Evolutionary conservation across 2,329 filamentous ascomycete genomes (phyloP).

Genomic region (Aciculosporium take): DNA sequence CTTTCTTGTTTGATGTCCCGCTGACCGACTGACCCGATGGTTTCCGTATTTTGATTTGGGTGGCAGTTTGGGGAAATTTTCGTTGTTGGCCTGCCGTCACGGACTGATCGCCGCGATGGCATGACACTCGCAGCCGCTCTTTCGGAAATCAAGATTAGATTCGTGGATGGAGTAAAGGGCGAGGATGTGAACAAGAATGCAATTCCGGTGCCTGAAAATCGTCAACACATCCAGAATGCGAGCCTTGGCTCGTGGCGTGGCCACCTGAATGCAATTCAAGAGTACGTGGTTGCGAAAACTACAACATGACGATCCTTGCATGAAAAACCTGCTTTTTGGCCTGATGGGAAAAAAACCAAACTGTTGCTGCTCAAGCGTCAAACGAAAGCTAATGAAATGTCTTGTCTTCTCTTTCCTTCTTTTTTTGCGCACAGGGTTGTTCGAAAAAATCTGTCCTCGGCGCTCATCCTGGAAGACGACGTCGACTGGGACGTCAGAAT

Average conservation of each 20-base stretch:
- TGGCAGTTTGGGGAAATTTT: constrained; percentile 38
- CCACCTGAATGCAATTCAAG: constrained; percentile 24
- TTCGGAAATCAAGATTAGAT: constrained; percentile 29
- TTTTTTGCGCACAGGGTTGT: constrained; percentile 21
- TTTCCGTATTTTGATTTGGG: too few species aligned
- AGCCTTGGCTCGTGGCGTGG: constrained; percentile 23
- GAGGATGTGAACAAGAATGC: constrained; percentile 23
- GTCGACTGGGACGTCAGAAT: constrained; percentile 42
- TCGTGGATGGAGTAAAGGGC: constrained; percentile 30
- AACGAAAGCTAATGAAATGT: too few species aligned
- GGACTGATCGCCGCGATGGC: constrained; percentile 36
- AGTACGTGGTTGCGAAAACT: too few species aligned
- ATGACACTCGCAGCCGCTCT: constrained; percentile 32
- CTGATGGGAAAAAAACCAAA: too few species aligned
- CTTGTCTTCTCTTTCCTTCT: too few species aligned
- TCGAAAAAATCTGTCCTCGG: constrained; percentile 28
- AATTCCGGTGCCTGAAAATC: constrained; percentile 19
- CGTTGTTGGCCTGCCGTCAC: constrained; percentile 34
- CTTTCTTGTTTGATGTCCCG: too few species aligned
- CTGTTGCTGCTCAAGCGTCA: too few species aligned
- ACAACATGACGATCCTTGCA: too few species aligned
- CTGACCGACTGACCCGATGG: too few species aligned
- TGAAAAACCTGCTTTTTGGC: too few species aligned
- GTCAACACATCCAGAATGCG: constrained; percentile 14
- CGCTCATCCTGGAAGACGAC: constrained; percentile 42